A percentile compares a stretch with the other conserved stretches of the same genome.
phyloP scores from a whole-genome alignment of 2,329 filamentous ascomycete genomes.

The Emmonsiellopsis sp. region DNA sequence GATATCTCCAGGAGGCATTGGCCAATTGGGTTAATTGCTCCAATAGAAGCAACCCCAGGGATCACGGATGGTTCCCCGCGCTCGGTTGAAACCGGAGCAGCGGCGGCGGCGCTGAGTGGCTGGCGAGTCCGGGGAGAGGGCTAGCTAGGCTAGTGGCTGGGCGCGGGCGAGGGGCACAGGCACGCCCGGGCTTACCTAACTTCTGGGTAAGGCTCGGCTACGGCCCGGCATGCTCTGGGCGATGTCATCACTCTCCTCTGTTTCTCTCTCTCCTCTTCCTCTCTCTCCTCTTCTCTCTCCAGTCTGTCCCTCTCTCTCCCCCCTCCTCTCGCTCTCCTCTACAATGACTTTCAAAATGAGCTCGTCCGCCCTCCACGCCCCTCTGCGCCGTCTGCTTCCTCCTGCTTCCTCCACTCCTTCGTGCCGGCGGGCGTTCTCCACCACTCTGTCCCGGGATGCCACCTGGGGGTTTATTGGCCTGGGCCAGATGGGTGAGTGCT shows the following conservation, averaged over 20 bases:
- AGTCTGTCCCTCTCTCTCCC: not conserved
- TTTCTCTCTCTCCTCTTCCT: not conserved
- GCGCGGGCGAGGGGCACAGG: not conserved
- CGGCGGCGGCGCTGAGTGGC: not conserved
- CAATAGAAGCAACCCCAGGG: too few relatives aligned
- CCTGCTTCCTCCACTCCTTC: not conserved
- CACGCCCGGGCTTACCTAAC: not conserved
- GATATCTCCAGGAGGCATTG: too few relatives aligned
- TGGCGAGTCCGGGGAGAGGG: not conserved
- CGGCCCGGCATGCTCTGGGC: too few relatives aligned
- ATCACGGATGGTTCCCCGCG: not conserved
- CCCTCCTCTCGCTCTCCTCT: not conserved
- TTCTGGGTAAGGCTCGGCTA: not conserved
- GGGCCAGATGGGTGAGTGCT: slow-evolving; percentile 49
- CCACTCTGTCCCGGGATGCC: slow-evolving; percentile 35
- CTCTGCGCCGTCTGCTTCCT: slow-evolving; percentile 6
- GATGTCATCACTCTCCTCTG: not conserved
- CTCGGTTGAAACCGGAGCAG: slow-evolving; percentile 1
- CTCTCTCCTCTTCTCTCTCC: not conserved
- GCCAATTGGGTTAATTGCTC: too few relatives aligned
- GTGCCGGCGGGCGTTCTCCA: slow-evolving; percentile 36
- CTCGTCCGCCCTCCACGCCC: not conserved
- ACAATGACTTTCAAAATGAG: slow-evolving; percentile 1
- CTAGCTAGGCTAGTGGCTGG: not conserved
- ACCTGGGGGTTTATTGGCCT: slow-evolving; percentile 53